Conservation (phyloP, 2,329 filamentous ascomycete genomes). For the Bimuria novae-zelandiae region DNA sequence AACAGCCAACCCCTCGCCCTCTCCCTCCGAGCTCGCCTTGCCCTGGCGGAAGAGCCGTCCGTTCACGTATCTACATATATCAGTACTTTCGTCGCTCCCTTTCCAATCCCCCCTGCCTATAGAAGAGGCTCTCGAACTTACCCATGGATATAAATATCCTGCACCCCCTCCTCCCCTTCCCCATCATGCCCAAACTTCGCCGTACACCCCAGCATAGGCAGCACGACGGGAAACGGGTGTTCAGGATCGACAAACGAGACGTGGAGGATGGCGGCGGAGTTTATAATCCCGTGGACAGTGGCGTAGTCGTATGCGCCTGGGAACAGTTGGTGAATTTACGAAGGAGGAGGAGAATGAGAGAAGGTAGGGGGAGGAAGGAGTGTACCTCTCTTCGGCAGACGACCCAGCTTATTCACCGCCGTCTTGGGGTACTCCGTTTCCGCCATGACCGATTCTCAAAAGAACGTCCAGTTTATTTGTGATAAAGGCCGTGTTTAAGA, state of each 20-base stretch:
- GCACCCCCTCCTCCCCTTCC: constrained; percentile 58
- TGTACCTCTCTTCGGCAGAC: constrained; percentile 35
- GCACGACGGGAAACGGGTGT: constrained; percentile 59
- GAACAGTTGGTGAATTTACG: not conserved
- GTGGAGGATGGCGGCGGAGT: constrained; percentile 39
- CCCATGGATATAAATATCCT: constrained; percentile 43
- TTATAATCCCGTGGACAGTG: constrained; percentile 41
- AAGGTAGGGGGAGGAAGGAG: not conserved
- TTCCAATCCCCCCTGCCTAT: not conserved
- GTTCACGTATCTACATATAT: constrained; percentile 9
- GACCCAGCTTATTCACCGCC: constrained; percentile 33
- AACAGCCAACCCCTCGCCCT: constrained; percentile 39
- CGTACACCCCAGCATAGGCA: constrained; percentile 49
- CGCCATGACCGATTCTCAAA: not conserved
- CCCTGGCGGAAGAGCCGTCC: constrained; percentile 64
- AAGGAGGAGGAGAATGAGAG: not conserved
- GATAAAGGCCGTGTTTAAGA: too few relatives aligned
- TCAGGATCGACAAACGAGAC: constrained; percentile 42
- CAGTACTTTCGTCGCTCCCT: not conserved
- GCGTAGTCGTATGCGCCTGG: constrained; percentile 40
- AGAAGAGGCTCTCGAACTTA: constrained; percentile 22
- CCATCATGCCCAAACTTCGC: constrained; percentile 52
- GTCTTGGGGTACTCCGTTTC: constrained; percentile 27
- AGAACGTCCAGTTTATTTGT: too few relatives aligned
- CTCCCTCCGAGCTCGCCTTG: constrained; percentile 32